These are phyloP conservation scores for Mycosphaerella arachidis DNA, from an alignment of 2,329 filamentous ascomycete species.

Conservation along the genomic window DNA sequence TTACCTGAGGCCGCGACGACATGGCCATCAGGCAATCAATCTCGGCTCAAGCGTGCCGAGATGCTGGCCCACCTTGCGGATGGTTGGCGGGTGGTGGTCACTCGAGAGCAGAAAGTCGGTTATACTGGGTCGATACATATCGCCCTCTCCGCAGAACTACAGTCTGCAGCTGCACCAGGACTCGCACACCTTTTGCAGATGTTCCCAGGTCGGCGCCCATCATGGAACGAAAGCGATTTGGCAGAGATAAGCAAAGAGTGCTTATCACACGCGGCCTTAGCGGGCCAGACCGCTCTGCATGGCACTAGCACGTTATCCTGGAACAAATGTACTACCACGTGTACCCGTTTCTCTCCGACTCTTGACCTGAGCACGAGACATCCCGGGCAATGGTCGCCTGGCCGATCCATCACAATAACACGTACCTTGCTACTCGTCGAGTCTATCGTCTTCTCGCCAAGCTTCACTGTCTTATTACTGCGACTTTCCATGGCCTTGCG, in stretches of 20 bases:
- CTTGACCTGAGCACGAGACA: neutral
- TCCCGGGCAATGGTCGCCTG: neutral
- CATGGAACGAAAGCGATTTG: neutral
- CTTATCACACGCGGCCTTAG: neutral
- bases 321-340: neutral
- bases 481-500: neutral
- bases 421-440: neutral
- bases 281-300: neutral
- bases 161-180: neutral
- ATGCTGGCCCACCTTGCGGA: too few relatives aligned
- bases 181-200: neutral
- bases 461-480: neutral
- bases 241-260: constrained; percentile 3
- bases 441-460: neutral
- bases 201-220: neutral
- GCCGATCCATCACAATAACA: neutral
- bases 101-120: neutral
- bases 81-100: too few relatives aligned
- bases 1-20: neutral
- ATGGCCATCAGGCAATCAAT: neutral
- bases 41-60: too few relatives aligned
- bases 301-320: neutral
- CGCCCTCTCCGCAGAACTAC: neutral
- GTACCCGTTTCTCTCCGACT: neutral
- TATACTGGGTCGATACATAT: neutral